phyloP scores from a whole-genome alignment of 2,329 filamentous ascomycete species.

The Harringtonia lauricola region DNA sequence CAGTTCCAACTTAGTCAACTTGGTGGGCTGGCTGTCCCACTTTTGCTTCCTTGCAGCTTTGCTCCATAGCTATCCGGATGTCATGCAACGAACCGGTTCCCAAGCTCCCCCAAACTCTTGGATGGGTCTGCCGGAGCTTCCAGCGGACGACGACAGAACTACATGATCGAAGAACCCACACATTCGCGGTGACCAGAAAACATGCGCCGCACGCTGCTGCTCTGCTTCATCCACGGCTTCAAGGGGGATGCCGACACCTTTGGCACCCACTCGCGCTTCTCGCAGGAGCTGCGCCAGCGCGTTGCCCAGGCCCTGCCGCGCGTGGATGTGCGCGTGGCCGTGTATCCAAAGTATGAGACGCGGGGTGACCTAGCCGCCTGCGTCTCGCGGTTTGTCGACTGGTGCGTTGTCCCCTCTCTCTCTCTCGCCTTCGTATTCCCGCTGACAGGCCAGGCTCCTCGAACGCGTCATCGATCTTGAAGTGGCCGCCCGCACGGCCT shows the following conservation, averaged over 20 bases:
- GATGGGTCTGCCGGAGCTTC: too few relatives aligned
- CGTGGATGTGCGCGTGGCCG: conserved; percentile 52
- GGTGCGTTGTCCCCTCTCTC: conserved; percentile 31
- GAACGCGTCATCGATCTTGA: conserved; percentile 93
- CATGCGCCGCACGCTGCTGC: conserved; percentile 68
- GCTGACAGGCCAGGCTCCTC: conserved; percentile 53
- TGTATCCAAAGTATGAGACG: conserved; percentile 80
- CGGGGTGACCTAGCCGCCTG: conserved; percentile 62
- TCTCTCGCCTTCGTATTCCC: neutral
- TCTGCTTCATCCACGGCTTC: conserved; percentile 85
- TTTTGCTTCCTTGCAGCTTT: too few relatives aligned
- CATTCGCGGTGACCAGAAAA: neutral
- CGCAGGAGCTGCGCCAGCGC: conserved; percentile 56
- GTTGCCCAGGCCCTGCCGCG: conserved; percentile 57
- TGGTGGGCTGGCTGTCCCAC: too few relatives aligned
- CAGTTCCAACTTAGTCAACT: too few relatives aligned
- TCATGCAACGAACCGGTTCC: too few relatives aligned
- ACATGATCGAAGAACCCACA: too few relatives aligned
- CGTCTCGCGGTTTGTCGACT: conserved; percentile 64
- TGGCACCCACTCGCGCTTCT: conserved; percentile 52
- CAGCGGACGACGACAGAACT: too few relatives aligned
- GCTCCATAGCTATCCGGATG: too few relatives aligned
- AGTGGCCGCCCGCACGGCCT: conserved; percentile 67
- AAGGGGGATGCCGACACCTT: conserved; percentile 79
- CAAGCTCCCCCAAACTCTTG: too few relatives aligned